Base-by-base conservation (phyloP, 1,139 yeast species). In the Hyphopichia burtonii region DNA sequence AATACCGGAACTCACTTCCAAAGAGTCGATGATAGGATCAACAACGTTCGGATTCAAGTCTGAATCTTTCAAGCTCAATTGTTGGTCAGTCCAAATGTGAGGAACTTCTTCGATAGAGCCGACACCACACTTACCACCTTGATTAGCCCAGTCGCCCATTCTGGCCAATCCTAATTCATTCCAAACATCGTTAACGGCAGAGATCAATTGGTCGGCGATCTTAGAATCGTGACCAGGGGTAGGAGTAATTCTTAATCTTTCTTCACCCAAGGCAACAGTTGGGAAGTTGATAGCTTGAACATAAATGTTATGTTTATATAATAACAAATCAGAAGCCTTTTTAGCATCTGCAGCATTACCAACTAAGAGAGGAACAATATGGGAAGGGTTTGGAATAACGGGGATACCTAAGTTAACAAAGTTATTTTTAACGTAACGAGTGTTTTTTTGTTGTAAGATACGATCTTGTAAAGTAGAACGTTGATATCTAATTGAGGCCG, bases 211-310 rank as follows among this genome's bases (percentile, higher is more conserved):
- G 61, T 90, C 88, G 45, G 93, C 78, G 44, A 88, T 75, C 48
- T 84, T 86, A 44, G 82, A 75, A 27, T 82, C 80, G 65, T 93
- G 99, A 43, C 97, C 98, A 34, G 99, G 99, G 34, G 99, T 91
- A 41, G 99, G 98, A 16, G 99, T 93, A 59, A 93, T 84, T 69
- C 99, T 83, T 60, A 93, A 80, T 63, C 99, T 83, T 71, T 93
- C 99, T 52, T 90, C 84, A 47, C 99, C 99, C 58, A 88, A 84
- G 32, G 97, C 86, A 44, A 93, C 99, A 22, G 99, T 93, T 44
- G 99, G 99, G 81, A 86, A 93, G 71, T 93, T 93, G 65, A 93
- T 93, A 42, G 98, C 96, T 70, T 93, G 99, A 40, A 94, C 99
- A 61, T 93, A 93, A 61, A 93, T 91, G 53, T 80, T 76, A 68